Base-by-base conservation (phyloP, 306 rosid genomes). In the Sesbania bispinosa region DNA sequence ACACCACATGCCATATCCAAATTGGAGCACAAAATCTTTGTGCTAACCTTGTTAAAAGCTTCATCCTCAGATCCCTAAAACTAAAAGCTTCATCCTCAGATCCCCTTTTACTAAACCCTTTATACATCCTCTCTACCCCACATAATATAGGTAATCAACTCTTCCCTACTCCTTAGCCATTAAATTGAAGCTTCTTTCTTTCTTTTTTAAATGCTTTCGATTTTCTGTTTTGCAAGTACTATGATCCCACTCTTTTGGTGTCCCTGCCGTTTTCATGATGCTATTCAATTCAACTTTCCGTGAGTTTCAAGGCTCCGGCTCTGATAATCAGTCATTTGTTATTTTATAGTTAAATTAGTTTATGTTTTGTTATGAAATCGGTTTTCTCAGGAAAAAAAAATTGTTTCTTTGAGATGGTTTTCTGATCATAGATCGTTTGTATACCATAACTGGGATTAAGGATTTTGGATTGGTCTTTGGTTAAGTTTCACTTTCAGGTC, bases 281-380 rank as follows among this genome's bases (percentile, higher is more conserved):
- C 70, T 77, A 18, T 43, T 14, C 55, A 64, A 63, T 39, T 51
- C 10, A 19, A 65, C 84, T 82, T 84, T 77, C 77, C 89, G 48
- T 87, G 79, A 68, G 41, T 72, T 82, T 72, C 79, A 87, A 84
- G 87, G 35, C 57, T 84, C 20, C 55, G n/a, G 9, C 35, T 6
- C 47, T 60, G 26, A 41, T 14, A 6, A 15, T 14, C 51, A 67
- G 71, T 26, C 23, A 18, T 70, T 71, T 46, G 41, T 73, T 71
- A 15, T 13, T 35, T 14, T 33, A 38, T 13, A 19, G 30, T 11
- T 26, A 48, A 3, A 30, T 48, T 41, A 4, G 0, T 38, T 30
- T 45, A 36, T 19, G 23, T 42, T 69, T 69, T 47, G 21, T 71
- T n/a, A n/a, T n/a, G n/a, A n/a, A n/a, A n/a, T n/a, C n/a, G n/a